Evolutionary conservation across 2,329 filamentous ascomycete species (phyloP).

Genomic region (Simplicillium sp.): DNA sequence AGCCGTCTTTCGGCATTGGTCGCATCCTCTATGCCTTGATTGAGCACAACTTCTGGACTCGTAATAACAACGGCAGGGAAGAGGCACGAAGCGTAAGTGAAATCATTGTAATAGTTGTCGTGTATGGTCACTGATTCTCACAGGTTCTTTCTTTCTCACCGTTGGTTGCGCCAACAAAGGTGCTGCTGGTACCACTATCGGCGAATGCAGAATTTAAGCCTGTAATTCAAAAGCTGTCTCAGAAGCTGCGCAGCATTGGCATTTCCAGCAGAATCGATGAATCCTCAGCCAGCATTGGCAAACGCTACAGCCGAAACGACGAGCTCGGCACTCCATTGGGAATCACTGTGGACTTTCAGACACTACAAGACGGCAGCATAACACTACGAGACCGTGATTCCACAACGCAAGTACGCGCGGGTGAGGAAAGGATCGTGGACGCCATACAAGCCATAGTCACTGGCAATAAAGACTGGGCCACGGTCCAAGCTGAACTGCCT

Average conservation of each 20-base stretch:
- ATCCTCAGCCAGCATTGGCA: constrained; percentile 85
- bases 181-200: constrained; percentile 83
- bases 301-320: constrained; percentile 90
- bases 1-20: constrained; percentile 95
- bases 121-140: background rate
- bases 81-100: constrained; percentile 76
- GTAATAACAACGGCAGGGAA: constrained; percentile 47
- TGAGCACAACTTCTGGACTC: constrained; percentile 93
- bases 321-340: constrained; percentile 91
- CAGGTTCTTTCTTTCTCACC: constrained; percentile 45
- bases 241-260: constrained; percentile 64
- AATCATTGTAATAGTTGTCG: background rate
- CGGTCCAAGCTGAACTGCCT: constrained; percentile 70
- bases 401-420: constrained; percentile 81
- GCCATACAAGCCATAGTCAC: constrained; percentile 52
- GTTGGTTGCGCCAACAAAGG: constrained; percentile 84
- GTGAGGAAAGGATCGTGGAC: constrained; percentile 67
- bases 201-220: constrained; percentile 72
- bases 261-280: constrained; percentile 84
- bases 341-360: constrained; percentile 94
- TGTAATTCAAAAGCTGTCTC: constrained; percentile 62
- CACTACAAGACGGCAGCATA: constrained; percentile 74
- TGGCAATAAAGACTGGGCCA: constrained; percentile 48
- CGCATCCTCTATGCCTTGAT: constrained; percentile 87
- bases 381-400: constrained; percentile 87